phyloP scores from a whole-genome alignment of 495 filamentous ascomycete genomes.

The Stereocaulon alpinum region DNA sequence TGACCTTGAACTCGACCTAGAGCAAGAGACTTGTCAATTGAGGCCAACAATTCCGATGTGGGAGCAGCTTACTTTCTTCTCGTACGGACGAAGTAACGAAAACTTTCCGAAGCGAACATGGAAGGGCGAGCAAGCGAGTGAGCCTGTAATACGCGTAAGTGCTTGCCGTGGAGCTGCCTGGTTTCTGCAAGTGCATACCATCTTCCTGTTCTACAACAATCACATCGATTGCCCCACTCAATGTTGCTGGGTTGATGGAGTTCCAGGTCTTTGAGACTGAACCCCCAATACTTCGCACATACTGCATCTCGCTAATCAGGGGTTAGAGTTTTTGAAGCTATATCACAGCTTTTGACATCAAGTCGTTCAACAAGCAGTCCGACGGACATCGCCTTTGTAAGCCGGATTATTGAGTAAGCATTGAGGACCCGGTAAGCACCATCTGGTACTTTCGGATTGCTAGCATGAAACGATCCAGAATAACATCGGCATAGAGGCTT shows the following conservation, averaged over 20 bases:
- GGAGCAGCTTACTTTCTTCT: constrained; percentile 67
- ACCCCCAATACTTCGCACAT: constrained; percentile 91
- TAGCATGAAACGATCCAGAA: not conserved
- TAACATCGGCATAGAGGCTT: not conserved
- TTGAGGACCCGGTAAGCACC: not conserved
- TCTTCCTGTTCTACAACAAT: constrained; percentile 97
- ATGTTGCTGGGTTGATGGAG: constrained; percentile 94
- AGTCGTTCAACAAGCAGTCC: not conserved
- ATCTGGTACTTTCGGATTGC: not conserved
- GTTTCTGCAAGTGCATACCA: constrained; percentile 39
- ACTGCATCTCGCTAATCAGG: constrained; percentile 60
- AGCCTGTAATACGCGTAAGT: constrained; percentile 32
- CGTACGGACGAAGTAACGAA: constrained; percentile 84
- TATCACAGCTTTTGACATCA: not conserved
- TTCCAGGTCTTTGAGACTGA: constrained; percentile 99
- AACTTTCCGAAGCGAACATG: constrained; percentile 99
- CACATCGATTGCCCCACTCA: constrained; percentile 96
- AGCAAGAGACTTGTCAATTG: constrained; percentile 19
- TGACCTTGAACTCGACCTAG: constrained; percentile 90
- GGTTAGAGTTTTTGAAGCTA: not conserved
- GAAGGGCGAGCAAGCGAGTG: constrained; percentile 87
- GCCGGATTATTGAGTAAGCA: no score
- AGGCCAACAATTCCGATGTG: not conserved
- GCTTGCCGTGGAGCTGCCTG: not conserved
- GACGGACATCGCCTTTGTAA: no score